These are phyloP conservation scores for Cotoneaster glaucophyllus DNA, from an alignment of 306 rosid genomes.

Conservation along the genomic window DNA sequence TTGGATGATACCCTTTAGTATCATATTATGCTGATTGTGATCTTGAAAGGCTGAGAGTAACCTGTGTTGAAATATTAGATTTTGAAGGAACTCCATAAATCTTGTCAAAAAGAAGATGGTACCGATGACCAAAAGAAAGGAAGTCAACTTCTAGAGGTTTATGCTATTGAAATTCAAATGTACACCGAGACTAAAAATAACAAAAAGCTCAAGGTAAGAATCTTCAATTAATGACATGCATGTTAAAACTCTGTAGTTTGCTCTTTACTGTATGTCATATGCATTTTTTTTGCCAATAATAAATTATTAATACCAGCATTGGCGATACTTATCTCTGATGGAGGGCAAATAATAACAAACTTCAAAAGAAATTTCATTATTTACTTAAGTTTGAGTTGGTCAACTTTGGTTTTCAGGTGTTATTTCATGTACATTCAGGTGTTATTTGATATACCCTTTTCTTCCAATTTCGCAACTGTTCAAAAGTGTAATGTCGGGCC, in stretches of 20 bases:
- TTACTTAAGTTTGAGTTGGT: neutral
- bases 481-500: too few relatives aligned
- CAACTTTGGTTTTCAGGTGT: neutral
- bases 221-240: neutral
- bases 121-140: constrained; percentile 99
- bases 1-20: neutral
- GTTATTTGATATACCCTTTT: too few relatives aligned
- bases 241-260: neutral
- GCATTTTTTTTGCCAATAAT: neutral
- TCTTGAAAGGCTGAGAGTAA: neutral
- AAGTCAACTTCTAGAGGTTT: constrained; percentile 93
- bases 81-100: constrained; percentile 86
- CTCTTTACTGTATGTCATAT: neutral
- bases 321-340: too few relatives aligned
- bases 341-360: too few relatives aligned
- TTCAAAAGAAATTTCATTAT: too few relatives aligned
- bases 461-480: too few relatives aligned
- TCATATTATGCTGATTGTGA: neutral
- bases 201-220: constrained; percentile 89
- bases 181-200: constrained; percentile 96
- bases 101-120: constrained; percentile 95
- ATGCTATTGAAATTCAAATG: constrained; percentile 95
- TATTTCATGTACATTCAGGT: neutral
- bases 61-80: constrained; percentile 45
- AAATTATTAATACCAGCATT: neutral